phyloP scores from a whole-genome alignment of 139 green algal genomes.

The Coelastrella sp. region DNA sequence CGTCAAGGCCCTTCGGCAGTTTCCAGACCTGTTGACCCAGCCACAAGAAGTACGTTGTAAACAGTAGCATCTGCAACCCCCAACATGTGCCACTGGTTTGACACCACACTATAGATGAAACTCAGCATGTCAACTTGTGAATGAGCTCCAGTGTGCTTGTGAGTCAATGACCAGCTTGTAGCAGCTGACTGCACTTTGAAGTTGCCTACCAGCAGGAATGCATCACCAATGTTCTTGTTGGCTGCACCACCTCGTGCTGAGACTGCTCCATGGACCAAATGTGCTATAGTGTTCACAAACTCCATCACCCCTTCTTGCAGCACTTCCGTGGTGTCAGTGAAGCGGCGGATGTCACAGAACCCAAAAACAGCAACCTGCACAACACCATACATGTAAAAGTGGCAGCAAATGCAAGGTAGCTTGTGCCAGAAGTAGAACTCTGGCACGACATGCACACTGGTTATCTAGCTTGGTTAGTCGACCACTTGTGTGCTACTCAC shows the following conservation, averaged over 20 bases:
- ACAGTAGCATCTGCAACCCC: neutral
- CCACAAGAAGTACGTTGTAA: neutral
- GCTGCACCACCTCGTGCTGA: slow-evolving; percentile 79
- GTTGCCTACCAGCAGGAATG: slow-evolving; percentile 90
- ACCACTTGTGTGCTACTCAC: slow-evolving; percentile 42
- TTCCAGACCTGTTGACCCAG: slow-evolving; percentile 75
- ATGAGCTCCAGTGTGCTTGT: no score
- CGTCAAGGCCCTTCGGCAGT: slow-evolving; percentile 66
- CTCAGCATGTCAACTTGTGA: neutral
- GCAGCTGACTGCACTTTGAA: no score
- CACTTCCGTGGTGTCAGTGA: slow-evolving; percentile 97
- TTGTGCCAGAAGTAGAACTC: no score
- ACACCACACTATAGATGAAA: neutral
- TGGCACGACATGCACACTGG: no score
- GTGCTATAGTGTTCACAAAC: slow-evolving; percentile 97
- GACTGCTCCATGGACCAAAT: slow-evolving; percentile 94
- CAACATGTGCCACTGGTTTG: neutral
- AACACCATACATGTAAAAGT: neutral
- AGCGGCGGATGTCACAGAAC: slow-evolving; percentile 97
- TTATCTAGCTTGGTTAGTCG: neutral
- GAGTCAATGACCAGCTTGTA: no score
- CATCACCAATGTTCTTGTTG: slow-evolving; percentile 99
- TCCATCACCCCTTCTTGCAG: slow-evolving; percentile 97
- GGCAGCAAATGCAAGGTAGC: no score
- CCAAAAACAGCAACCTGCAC: slow-evolving; percentile 88